Evolutionary conservation across 306 rosid genomes (phyloP), one percentile per base, ranked within the genome.

Genomic region (Vigna unguiculata): DNA sequence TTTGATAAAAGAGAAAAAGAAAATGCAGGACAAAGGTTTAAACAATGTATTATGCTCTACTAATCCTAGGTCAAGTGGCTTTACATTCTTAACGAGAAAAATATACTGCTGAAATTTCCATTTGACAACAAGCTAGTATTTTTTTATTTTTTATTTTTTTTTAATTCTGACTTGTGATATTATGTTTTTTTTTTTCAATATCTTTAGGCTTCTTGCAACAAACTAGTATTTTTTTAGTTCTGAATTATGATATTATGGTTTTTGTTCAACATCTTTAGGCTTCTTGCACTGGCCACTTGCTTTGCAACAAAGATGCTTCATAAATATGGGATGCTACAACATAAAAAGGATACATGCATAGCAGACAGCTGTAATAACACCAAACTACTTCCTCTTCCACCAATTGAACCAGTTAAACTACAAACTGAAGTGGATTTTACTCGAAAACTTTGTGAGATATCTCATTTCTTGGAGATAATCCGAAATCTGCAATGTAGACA

Each of bases 291-390:
- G 64, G 96, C 91, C 79, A 81, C 96, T 28, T 59, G 86, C 89
- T 94, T 94, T 80, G 93, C 93, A 12, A 90, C 93, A 64, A 94
- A 82, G 85, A 94, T 92, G 96, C 89, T 94, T 71, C 95, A 90
- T 62, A 87, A 81, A 75, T 90, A 89, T 85, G 97, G 97, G 81
- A 73, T 92, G 79, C 80, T 82, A 54, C 91, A 87, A 65, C 87
- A 84, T 57, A 81, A 82, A 83, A 84, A 71, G 43, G 75, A 86
- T 78, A 84, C 80, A 59, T 59, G 58, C 78, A 43, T 69, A 24
- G 81, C 85, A 72, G 83, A 75, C 65, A 77, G 76, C 34, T 71
- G 77, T 81, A 81, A 78, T 53, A 70, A 59, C 80, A 77, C 69
- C 2, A 67, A 72, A 66, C 64, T 85, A 76, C 96, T 84, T 75